phyloP scores from a whole-genome alignment of 2,329 filamentous ascomycete genomes.

The Alternaria gansuensis region DNA sequence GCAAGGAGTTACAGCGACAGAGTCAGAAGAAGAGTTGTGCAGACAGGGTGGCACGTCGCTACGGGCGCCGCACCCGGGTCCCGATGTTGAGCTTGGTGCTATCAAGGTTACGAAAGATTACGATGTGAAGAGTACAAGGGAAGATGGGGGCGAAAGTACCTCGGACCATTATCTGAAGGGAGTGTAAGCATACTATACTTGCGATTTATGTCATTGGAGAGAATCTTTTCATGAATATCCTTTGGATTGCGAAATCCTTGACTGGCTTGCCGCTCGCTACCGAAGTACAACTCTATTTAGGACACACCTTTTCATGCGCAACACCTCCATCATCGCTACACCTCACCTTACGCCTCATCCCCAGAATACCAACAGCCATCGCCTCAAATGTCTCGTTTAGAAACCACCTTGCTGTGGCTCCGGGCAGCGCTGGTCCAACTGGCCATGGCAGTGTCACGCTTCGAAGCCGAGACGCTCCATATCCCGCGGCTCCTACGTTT shows the following conservation, averaged over 20 bases:
- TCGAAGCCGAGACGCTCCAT: background rate
- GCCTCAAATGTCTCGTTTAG: background rate
- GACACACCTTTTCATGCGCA: background rate
- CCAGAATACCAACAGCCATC: background rate
- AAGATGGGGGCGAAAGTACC: background rate
- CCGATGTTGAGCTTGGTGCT: background rate
- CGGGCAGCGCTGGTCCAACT: background rate
- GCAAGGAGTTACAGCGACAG: conserved; percentile 2
- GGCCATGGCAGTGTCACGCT: background rate
- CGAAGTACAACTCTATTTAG: background rate
- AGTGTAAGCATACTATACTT: background rate
- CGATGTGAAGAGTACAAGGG: conserved; percentile 1
- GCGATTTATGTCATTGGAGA: background rate
- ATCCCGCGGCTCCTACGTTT: background rate
- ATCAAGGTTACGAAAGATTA: conserved; percentile 6
- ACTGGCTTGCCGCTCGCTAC: background rate
- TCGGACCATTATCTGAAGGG: background rate
- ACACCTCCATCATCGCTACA: background rate
- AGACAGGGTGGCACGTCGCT: background rate
- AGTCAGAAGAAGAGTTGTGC: conserved; percentile 8
- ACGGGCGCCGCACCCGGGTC: background rate
- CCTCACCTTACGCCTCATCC: background rate
- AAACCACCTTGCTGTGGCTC: background rate
- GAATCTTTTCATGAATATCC: background rate
- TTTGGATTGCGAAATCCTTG: background rate